phyloP scores from a whole-genome alignment of 805 yeast genomes.

The Metschnikowia gruessii region DNA sequence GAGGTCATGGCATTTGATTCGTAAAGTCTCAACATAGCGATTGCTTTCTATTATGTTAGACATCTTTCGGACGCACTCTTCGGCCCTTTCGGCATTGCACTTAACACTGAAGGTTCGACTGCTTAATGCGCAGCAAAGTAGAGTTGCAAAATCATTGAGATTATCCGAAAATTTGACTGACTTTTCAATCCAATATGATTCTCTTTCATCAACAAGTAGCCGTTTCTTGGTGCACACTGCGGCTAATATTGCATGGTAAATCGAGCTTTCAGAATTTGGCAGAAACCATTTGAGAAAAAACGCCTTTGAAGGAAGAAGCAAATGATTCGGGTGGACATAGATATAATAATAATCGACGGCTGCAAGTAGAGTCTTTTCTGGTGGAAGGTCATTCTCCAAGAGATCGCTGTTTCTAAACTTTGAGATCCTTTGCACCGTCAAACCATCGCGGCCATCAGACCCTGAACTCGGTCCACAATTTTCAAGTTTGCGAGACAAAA shows the following conservation, averaged over 20 bases:
- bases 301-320: conserved; percentile 22
- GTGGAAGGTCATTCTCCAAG: conserved; percentile 25
- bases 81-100: conserved; percentile 12
- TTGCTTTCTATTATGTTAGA: conserved; percentile 22
- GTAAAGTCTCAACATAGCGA: conserved; percentile 19
- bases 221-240: conserved; percentile 15
- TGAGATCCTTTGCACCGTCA: neutral
- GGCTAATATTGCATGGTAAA: conserved; percentile 28
- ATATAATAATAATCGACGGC: conserved; percentile 25
- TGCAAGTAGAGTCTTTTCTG: conserved; percentile 19
- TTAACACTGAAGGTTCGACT: conserved; percentile 16
- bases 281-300: conserved; percentile 22
- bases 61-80: conserved; percentile 19
- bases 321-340: conserved; percentile 23
- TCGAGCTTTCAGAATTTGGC: conserved; percentile 22
- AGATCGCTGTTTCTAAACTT: conserved; percentile 16
- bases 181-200: conserved; percentile 23
- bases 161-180: conserved; percentile 25
- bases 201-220: conserved; percentile 16
- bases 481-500: neutral
- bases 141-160: conserved; percentile 27
- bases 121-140: conserved; percentile 22
- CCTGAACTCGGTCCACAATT: neutral
- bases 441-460: neutral
- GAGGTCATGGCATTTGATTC: conserved; percentile 1